A percentile compares a stretch with the other conserved stretches of the same genome.
Evolutionary conservation across 148 eudicot genomes (phyloP).

Genomic region (Rheum nobile): DNA sequence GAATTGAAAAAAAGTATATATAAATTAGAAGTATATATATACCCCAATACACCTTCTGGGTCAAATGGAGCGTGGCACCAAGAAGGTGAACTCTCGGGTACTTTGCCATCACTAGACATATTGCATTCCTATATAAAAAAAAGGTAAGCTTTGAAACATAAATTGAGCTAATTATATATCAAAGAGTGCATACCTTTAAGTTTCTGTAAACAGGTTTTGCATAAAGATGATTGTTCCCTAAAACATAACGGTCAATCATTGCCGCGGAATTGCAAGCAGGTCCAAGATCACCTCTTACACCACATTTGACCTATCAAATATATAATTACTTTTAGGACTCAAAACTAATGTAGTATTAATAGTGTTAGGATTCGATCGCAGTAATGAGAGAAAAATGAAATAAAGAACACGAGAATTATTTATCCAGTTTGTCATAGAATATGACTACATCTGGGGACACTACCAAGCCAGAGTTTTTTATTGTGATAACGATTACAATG

Average conservation of each 20-base stretch:
- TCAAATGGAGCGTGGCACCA: conserved; percentile 94
- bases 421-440: no score
- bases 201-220: conserved; percentile 50
- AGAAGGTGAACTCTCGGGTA: conserved; percentile 48
- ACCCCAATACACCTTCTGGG: conserved; percentile 90
- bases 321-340: not conserved
- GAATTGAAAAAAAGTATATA: not conserved
- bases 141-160: not conserved
- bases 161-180: not conserved
- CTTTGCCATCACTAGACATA: conserved; percentile 29
- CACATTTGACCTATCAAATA: conserved; percentile 50
- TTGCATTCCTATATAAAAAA: conserved; percentile 42
- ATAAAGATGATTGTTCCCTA: conserved; percentile 65
- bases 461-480: no score
- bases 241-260: conserved; percentile 62
- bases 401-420: no score
- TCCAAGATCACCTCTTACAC: conserved; percentile 51
- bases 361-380: no score
- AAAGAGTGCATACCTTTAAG: conserved; percentile 39
- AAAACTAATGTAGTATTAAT: not conserved
- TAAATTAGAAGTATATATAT: conserved; percentile 18
- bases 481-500: no score
- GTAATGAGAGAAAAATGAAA: no score
- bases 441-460: no score
- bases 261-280: conserved; percentile 88